A percentile compares a stretch with the other conserved stretches of the same genome.
Conservation (phyloP, 2,329 filamentous ascomycete species). For the Colletotrichum horii region DNA sequence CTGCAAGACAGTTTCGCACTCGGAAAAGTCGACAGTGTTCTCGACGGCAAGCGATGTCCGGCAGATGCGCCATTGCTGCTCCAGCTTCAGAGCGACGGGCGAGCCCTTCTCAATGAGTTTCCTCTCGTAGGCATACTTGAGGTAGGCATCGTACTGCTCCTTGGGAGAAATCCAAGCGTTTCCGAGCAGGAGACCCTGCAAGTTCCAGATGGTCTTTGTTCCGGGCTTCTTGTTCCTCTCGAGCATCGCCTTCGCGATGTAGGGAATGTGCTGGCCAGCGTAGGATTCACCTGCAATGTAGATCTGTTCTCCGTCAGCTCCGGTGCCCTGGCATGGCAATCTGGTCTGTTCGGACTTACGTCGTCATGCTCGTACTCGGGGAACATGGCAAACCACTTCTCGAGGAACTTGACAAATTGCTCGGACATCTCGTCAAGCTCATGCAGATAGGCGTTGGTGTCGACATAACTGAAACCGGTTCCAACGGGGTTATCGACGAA, state of each 20-base stretch:
- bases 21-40: conserved; percentile 66
- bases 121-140: conserved; percentile 80
- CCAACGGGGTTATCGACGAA: conserved; percentile 98
- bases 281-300: conserved; percentile 97
- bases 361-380: conserved; percentile 92
- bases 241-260: conserved; percentile 90
- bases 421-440: conserved; percentile 89
- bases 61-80: conserved; percentile 74
- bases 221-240: conserved; percentile 76
- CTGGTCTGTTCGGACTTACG: conserved; percentile 59
- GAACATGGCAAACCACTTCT: conserved; percentile 90
- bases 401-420: conserved; percentile 87
- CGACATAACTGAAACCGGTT: conserved; percentile 94
- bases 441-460: conserved; percentile 84
- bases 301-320: conserved; percentile 58
- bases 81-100: conserved; percentile 67
- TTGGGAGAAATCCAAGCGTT: conserved; percentile 96
- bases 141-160: conserved; percentile 89
- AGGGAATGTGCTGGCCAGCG: conserved; percentile 95
- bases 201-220: conserved; percentile 68
- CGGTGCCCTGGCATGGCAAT: neutral
- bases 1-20: conserved; percentile 80
- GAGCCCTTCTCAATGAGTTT: conserved; percentile 74
- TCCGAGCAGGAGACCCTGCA: conserved; percentile 88
- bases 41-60: conserved; percentile 59